These are phyloP conservation scores for Tolypocladium inflatum DNA, from an alignment of 2,329 filamentous ascomycete genomes.

Conservation along the genomic window DNA sequence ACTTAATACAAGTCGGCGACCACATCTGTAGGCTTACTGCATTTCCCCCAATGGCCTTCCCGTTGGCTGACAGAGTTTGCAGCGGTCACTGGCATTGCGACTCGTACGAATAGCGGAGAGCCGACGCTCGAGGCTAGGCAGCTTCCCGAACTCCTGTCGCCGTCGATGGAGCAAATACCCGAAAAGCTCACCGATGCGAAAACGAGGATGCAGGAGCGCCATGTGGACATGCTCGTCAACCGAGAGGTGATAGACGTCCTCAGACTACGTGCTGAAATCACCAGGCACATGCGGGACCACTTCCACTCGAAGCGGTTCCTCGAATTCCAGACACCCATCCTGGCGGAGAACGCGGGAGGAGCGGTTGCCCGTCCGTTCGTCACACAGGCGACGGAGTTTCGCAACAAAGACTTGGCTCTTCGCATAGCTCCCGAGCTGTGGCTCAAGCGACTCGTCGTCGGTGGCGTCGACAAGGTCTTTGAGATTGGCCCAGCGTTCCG, in stretches of 20 bases:
- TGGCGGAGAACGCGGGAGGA: constrained; percentile 75
- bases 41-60: constrained; percentile 11
- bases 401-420: constrained; percentile 61
- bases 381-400: constrained; percentile 68
- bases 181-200: constrained; percentile 60
- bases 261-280: constrained; percentile 63
- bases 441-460: constrained; percentile 85
- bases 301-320: constrained; percentile 65
- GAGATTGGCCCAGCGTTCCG: constrained; percentile 90
- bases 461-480: constrained; percentile 80
- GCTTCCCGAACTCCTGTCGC: constrained; percentile 64
- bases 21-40: constrained; percentile 57
- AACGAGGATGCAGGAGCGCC: constrained; percentile 64
- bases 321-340: constrained; percentile 85
- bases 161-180: constrained; percentile 72
- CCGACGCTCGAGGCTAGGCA: constrained; percentile 60
- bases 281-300: constrained; percentile 63
- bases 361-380: constrained; percentile 80
- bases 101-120: constrained; percentile 62
- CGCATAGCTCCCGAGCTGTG: constrained; percentile 91
- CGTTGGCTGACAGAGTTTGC: constrained; percentile 15
- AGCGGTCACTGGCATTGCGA: constrained; percentile 63
- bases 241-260: constrained; percentile 57
- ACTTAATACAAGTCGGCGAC: constrained; percentile 69
- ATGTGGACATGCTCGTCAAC: constrained; percentile 80